Evolutionary conservation across 192 early-diverging fungal genomes (phyloP), one percentile per base, ranked within the genome.

Genomic region (Coemansia sp.): DNA sequence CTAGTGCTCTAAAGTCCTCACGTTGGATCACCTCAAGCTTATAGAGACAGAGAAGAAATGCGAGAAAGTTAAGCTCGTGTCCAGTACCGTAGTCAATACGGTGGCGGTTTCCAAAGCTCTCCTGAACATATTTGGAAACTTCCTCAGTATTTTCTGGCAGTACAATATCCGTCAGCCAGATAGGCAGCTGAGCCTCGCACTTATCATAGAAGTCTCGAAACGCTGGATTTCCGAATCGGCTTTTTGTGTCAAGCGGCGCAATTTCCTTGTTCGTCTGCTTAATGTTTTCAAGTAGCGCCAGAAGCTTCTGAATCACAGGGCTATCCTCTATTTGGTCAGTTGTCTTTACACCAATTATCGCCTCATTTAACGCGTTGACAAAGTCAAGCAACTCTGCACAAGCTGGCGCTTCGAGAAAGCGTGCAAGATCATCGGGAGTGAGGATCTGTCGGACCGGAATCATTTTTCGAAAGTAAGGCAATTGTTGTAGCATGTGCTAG

Each of bases 61-160:
- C 87, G 47, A 94, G 82, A 58, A 98, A 97, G 62, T 91, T 93
- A 6, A 90, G 88, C 82, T 98, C 96, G 62, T 98, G 96, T 8
- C 96, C 95, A 5, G 94, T 95, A 25, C 97, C 97, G 82, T 97
- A 98, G 82, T 98, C 97, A 59, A 97, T 94, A 60, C 97, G 87
- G 60, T 86, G 89, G 10, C 90, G 85, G 67, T 94, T 92, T 8
- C 97, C 97, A 85, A 93, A 97, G 65, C 85, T 84, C 71, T 94
- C 87, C 19, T 85, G 52, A 56, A 93, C 83, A 82, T 98, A 98
- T 32, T 76, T 80, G 18, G 89, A 73, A 4, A 94, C 78, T 67
- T 92, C 89, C n/a, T 75, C 64, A 6, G 81, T 66, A 24, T 76
- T 68, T 1, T 69, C 75, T 0, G 65, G 48, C 0, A 67, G 70